These are phyloP conservation scores for Penicillium verrucosum DNA, from an alignment of 2,329 filamentous ascomycete species.

Conservation along the genomic window DNA sequence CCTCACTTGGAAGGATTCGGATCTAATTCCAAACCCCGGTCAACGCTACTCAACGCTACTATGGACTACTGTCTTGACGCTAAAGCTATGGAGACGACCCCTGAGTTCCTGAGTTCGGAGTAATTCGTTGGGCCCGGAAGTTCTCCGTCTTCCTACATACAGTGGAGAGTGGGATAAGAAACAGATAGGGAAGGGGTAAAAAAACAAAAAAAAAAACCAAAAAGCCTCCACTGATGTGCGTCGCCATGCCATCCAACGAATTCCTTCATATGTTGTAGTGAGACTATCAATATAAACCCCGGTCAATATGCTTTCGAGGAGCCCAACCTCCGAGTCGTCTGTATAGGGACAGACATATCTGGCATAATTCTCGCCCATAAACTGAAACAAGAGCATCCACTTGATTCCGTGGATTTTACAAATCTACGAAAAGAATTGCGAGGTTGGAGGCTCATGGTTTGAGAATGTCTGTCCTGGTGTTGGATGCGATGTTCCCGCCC, in stretches of 20 bases:
- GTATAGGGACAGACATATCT: not conserved
- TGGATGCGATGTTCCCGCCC: not conserved
- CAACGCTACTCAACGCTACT: not conserved
- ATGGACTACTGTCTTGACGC: not conserved
- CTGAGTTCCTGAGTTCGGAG: not conserved
- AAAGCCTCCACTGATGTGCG: not conserved
- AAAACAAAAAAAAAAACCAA: not conserved
- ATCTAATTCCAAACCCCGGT: not conserved
- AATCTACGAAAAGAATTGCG: not conserved
- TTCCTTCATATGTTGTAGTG: not conserved
- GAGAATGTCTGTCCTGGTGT: not conserved
- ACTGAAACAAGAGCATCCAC: not conserved
- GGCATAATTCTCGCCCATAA: not conserved
- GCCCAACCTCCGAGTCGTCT: not conserved
- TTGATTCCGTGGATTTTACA: not conserved
- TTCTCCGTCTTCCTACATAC: not conserved
- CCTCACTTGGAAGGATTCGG: not conserved
- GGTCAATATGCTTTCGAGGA: not conserved
- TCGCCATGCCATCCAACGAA: not conserved
- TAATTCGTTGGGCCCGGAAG: not conserved
- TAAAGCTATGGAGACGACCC: not conserved
- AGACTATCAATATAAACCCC: not conserved
- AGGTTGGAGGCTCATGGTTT: not conserved
- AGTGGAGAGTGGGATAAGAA: not conserved
- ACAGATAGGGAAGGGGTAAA: no score